Conservation (phyloP, 495 filamentous ascomycete species). For the Penicillium bialowiezense region DNA sequence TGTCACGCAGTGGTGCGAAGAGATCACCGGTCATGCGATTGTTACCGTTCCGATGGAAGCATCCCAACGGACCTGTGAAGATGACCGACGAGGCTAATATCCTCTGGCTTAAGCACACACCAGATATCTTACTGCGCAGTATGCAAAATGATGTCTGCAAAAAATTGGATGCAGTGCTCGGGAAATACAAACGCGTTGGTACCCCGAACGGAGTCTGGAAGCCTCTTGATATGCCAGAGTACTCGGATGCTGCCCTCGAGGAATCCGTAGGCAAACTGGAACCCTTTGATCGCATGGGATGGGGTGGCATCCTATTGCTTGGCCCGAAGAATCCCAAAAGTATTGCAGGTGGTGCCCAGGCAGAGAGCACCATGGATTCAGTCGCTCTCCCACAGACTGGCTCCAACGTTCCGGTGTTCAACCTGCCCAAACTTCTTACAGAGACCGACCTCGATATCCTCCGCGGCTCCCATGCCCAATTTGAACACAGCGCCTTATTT, state of each 20-base stretch:
- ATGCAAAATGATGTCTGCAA: conserved; percentile 50
- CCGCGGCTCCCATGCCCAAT: conserved; percentile 18
- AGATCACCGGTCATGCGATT: conserved; percentile 19
- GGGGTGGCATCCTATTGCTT: conserved; percentile 31
- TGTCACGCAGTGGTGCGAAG: conserved; percentile 8
- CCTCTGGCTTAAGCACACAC: conserved; percentile 69
- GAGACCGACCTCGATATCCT: conserved; percentile 30
- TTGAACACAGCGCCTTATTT: conserved; percentile 29
- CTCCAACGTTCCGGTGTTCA: conserved; percentile 42
- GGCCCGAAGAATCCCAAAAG: conserved; percentile 8
- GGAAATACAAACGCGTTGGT: conserved; percentile 17
- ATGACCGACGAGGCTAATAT: conserved; percentile 25
- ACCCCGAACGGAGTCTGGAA: conserved; percentile 33
- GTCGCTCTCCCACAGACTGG: conserved; percentile 28
- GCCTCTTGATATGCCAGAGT: conserved; percentile 21
- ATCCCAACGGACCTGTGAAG: conserved; percentile 30
- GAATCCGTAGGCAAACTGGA: conserved; percentile 23
- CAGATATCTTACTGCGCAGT: conserved; percentile 50
- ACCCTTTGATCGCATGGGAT: conserved; percentile 26
- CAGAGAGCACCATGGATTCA: conserved; percentile 13
- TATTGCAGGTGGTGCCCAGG: not conserved
- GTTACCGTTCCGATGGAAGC: conserved; percentile 36
- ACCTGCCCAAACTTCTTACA: conserved; percentile 39
- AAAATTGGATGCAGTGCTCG: conserved; percentile 27
- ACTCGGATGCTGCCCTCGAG: conserved; percentile 26